Evolutionary conservation across 106 monocot genomes (phyloP).

Genomic region (Phalaenopsis aphrodite): DNA sequence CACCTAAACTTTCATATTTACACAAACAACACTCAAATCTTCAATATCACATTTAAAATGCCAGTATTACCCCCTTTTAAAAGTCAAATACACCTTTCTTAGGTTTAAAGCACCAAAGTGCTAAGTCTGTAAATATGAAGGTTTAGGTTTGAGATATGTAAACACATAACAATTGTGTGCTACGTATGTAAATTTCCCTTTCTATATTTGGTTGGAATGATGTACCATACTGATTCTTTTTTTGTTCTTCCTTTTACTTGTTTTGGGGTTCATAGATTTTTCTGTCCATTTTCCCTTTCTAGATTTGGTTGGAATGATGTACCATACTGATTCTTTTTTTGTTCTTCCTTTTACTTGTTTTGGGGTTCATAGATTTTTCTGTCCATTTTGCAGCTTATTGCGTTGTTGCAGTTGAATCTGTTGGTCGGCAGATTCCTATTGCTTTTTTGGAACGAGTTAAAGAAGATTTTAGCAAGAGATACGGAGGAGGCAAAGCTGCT

Average conservation of each 20-base stretch:
- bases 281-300: neutral
- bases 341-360: too few species aligned
- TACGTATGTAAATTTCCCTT: neutral
- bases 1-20: too few species aligned
- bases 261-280: neutral
- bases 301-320: neutral
- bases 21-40: too few species aligned
- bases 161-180: too few species aligned
- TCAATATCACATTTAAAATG: too few species aligned
- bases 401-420: conserved; percentile 13
- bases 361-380: too few species aligned
- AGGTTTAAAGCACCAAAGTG: too few species aligned
- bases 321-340: neutral
- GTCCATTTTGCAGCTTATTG: conserved; percentile 12
- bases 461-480: conserved; percentile 14
- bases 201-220: neutral
- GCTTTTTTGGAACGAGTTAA: conserved; percentile 15
- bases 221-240: neutral
- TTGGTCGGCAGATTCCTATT: conserved; percentile 11
- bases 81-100: too few species aligned
- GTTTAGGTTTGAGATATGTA: too few species aligned
- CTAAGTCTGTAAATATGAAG: too few species aligned
- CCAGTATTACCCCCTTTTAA: too few species aligned
- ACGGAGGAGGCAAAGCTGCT: conserved; percentile 23
- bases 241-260: neutral